These are phyloP conservation scores for Nemania serpens DNA, from an alignment of 2,329 filamentous ascomycete species.

Conservation along the genomic window DNA sequence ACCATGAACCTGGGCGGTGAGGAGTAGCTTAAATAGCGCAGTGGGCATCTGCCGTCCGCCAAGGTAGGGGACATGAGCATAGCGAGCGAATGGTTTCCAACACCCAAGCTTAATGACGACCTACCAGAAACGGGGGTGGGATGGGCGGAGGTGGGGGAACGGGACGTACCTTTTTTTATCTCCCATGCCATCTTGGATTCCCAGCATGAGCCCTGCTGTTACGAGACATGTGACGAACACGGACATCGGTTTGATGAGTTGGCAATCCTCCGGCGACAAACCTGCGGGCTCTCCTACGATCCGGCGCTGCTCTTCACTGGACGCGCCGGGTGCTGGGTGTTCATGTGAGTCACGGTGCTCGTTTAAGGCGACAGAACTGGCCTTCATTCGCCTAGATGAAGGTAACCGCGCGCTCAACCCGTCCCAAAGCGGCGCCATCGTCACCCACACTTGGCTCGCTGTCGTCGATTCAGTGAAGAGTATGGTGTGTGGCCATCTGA, in stretches of 20 bases:
- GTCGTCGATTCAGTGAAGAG: slow-evolving; percentile 13
- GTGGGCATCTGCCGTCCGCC: slow-evolving; percentile 23
- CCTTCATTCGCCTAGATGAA: neutral
- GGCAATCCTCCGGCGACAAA: slow-evolving; percentile 27
- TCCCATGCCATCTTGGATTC: neutral
- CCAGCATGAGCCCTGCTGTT: slow-evolving; percentile 23
- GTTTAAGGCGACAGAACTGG: slow-evolving; percentile 8
- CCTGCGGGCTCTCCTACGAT: slow-evolving; percentile 17
- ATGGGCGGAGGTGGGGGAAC: slow-evolving; percentile 21
- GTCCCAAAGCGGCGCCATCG: slow-evolving; percentile 16
- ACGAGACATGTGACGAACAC: slow-evolving; percentile 31
- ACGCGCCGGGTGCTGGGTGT: slow-evolving; percentile 4
- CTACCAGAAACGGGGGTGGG: slow-evolving; percentile 21
- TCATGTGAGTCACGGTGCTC: slow-evolving; percentile 29
- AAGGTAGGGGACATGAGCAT: slow-evolving; percentile 19
- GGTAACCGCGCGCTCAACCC: slow-evolving; percentile 21
- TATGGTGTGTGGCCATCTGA: slow-evolving; percentile 25
- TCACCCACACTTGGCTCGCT: slow-evolving; percentile 19
- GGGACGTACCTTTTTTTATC: slow-evolving; percentile 18
- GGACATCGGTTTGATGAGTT: slow-evolving; percentile 30
- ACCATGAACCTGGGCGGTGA: slow-evolving; percentile 33
- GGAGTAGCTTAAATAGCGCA: slow-evolving; percentile 27
- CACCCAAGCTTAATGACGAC: slow-evolving; percentile 20
- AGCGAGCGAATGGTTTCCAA: slow-evolving; percentile 22
- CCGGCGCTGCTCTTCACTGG: slow-evolving; percentile 6